Evolutionary conservation across 164 flowering plant species (phyloP).

Genomic region (Sextonia rubra): DNA sequence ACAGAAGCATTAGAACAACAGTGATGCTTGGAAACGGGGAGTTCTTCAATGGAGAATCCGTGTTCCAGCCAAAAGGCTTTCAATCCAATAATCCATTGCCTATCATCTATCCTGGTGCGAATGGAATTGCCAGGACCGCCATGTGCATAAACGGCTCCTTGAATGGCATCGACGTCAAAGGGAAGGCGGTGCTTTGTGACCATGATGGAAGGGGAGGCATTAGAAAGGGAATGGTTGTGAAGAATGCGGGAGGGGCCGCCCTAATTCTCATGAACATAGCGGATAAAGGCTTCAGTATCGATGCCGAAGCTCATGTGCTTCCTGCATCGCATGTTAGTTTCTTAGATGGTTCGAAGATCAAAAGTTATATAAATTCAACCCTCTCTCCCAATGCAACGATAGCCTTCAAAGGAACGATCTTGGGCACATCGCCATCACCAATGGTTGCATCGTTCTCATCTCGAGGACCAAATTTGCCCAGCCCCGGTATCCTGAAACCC

Average conservation of each 20-base stretch:
- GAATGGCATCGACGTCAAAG: slow-evolving; percentile 17
- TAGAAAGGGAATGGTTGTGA: slow-evolving; percentile 24
- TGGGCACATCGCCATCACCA: slow-evolving; percentile 15
- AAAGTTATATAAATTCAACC: slow-evolving; percentile 43
- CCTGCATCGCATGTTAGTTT: slow-evolving; percentile 37
- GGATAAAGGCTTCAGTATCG: slow-evolving; percentile 23
- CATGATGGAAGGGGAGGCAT: slow-evolving; percentile 18
- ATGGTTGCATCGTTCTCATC: slow-evolving; percentile 7
- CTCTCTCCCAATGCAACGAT: slow-evolving; percentile 30
- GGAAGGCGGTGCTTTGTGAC: slow-evolving; percentile 32
- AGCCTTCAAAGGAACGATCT: slow-evolving; percentile 34
- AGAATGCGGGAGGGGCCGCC: slow-evolving; percentile 41
- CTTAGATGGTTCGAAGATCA: slow-evolving; percentile 27
- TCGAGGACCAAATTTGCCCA: neutral
- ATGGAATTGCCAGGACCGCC: slow-evolving; percentile 9
- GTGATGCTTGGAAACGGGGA: slow-evolving; percentile 7
- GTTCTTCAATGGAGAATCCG: slow-evolving; percentile 27
- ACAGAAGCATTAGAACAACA: slow-evolving; percentile 23
- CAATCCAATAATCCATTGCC: slow-evolving; percentile 10
- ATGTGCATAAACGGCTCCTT: slow-evolving; percentile 18
- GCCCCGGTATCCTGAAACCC: slow-evolving; percentile 49
- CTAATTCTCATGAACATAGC: slow-evolving; percentile 7
- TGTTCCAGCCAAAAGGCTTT: slow-evolving; percentile 22
- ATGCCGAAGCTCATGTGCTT: slow-evolving; percentile 33
- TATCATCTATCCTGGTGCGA: slow-evolving; percentile 26